Base-by-base conservation (phyloP, 2,329 filamentous ascomycete species). In the Teratosphaeria zuluensis region DNA sequence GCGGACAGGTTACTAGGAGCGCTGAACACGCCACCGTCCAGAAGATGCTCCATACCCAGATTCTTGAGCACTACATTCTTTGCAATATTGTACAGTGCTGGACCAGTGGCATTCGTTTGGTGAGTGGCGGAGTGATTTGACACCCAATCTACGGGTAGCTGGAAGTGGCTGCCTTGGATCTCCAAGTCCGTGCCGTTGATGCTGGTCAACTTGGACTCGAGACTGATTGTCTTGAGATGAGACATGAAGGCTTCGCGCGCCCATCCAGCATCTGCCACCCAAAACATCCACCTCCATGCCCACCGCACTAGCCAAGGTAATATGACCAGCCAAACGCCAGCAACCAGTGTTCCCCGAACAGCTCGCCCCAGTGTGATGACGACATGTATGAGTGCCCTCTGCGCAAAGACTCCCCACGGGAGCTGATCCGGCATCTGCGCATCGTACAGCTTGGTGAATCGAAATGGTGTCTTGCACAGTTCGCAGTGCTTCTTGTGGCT, bases 401-500 rank as follows among this genome's bases (percentile, higher is more conserved):
- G 85, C 58, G 91, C 65, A 68, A 99, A 96, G 62, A 99, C 80
- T 54, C 87, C 82, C 48, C 86, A 81, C 0, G 95, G 94, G 14
- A 99, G 81, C 12, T 83, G 84, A 62, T 84, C 83, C 1, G 94
- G 95, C 94, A 99, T 99, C 70, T 92, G 84, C 3, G 91, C 90
- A 62, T 92, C 86, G 77, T 99, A 99, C 46, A 99, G 83, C 75
- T 99, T 99, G 56, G 94, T 99, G 78, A 99, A 99, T 61, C 91
- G 89, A 71, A 97, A 99, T 0, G 92, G 87, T 2, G 94, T 99
- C 78, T 99, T 99, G 84, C 94, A 99, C 38, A 99, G 85, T 78
- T 99, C 94, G 80, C 95, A 99, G 78, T 99, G 89, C 75, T 97
- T 97, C 83, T 99, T 99, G 73, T 99, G 92, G 1, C 94, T 97